Evolutionary conservation across 176 grass and related monocot genomes (phyloP), one percentile per base, ranked within the genome.

Genomic region (Themeda triandra): DNA sequence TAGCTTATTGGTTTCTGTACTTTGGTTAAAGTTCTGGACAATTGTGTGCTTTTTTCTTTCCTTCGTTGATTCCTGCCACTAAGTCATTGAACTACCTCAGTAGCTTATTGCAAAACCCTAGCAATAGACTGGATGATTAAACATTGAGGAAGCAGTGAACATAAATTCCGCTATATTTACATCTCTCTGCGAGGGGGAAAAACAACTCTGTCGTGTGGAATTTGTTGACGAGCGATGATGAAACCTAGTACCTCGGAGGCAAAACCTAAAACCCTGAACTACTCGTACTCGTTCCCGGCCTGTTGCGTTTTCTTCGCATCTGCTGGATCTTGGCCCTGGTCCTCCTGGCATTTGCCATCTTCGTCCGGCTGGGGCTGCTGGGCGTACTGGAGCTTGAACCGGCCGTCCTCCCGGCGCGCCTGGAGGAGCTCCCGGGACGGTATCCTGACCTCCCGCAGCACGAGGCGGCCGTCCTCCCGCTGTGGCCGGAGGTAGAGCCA

Each of bases 391-490:
- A 95, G 90, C 86, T 79, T 88, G 60, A 95, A 81, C 29, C 93
- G 73, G 35, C 93, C 93, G 54, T 88, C 85, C 65, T 90, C 86
- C 10, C 93, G 78, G 35, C 85, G 77, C 15, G 80, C 87, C 13
- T 86, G 90, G 83, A 95, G 86, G 59, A 92, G 91, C 58, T 95
- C 88, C 17, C 84, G 82, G 6, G 80, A 78, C 30, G 93, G 93
- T 66, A 95, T 95, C 87, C 82, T 88, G 0, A 84, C 73, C 88
- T 92, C 93, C 71, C 60, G 81, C 59, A 95, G 83, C 65, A 95
- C 85, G 19, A 95, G 91, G 21, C 90, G 84, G 21, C 90, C 93
- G 33, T 73, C 88, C 0, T 49, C 64, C 36, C 80, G 86, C 76
- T 90, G 91, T 36, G 71, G 66, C 23, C 69, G 39, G 32, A 92